Evolutionary conservation across 2,329 filamentous ascomycete species (phyloP).

Genomic region (Penicillium sp.): DNA sequence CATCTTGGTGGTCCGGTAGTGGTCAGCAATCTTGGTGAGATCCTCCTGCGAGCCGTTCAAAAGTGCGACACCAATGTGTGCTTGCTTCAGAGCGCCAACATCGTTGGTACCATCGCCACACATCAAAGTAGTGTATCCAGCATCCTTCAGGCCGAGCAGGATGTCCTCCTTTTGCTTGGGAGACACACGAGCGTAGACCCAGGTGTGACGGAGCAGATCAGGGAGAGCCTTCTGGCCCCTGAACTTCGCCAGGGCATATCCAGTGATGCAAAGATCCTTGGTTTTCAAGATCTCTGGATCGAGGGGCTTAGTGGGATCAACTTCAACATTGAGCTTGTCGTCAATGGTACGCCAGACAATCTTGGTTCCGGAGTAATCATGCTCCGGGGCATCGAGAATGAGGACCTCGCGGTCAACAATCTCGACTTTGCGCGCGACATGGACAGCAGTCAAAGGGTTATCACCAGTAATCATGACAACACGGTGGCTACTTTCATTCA

Average conservation of each 20-base stretch:
- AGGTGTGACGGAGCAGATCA: conserved; percentile 80
- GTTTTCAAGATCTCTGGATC: conserved; percentile 75
- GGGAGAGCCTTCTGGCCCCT: conserved; percentile 74
- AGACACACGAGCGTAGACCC: conserved; percentile 97
- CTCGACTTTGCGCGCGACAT: conserved; percentile 92
- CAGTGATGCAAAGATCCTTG: conserved; percentile 94
- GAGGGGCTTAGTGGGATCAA: conserved; percentile 77
- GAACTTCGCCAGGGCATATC: conserved; percentile 88
- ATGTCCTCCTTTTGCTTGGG: conserved; percentile 99
- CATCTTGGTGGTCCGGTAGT: conserved; percentile 93
- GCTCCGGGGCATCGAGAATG: conserved; percentile 91
- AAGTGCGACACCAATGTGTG: conserved; percentile 92
- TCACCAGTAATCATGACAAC: conserved; percentile 99
- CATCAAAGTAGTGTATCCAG: conserved; percentile 98
- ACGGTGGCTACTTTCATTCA: conserved; percentile 97
- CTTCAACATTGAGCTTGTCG: conserved; percentile 80
- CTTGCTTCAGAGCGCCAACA: conserved; percentile 95
- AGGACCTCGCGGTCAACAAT: conserved; percentile 95
- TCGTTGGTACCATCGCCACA: conserved; percentile 98
- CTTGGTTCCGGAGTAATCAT: conserved; percentile 75
- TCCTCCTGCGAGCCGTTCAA: conserved; percentile 93
- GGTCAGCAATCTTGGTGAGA: conserved; percentile 85
- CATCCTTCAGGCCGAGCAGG: conserved; percentile 90
- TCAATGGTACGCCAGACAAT: conserved; percentile 95
- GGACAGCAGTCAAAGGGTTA: conserved; percentile 92